These are phyloP conservation scores for Oehlia diaphana DNA, from an alignment of 192 early-diverging fungal species.

Conservation along the genomic window DNA sequence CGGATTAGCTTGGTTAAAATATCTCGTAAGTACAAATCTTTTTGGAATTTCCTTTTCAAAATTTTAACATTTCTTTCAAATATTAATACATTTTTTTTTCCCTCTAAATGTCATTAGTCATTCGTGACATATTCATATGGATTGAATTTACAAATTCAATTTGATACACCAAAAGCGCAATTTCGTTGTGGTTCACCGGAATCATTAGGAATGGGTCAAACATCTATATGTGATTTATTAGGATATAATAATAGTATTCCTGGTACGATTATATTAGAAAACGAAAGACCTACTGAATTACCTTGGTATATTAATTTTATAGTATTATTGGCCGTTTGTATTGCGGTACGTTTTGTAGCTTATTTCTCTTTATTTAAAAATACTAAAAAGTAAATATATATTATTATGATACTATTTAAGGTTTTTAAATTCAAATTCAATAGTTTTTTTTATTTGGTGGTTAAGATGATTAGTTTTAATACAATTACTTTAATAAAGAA, in stretches of 20 bases:
- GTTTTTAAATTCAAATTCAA: too few relatives aligned
- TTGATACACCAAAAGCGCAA: not conserved
- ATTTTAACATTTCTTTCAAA: not conserved
- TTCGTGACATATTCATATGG: too few relatives aligned
- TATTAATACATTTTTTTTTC: not conserved
- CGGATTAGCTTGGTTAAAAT: not conserved
- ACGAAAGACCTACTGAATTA: not conserved
- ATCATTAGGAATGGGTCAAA: not conserved
- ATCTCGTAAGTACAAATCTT: not conserved
- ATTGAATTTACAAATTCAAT: conserved; percentile 10
- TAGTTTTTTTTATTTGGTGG: too few relatives aligned
- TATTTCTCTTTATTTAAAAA: too few relatives aligned
- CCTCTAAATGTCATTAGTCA: not conserved
- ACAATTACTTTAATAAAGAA: too few relatives aligned
- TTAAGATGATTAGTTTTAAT: too few relatives aligned
- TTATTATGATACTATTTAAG: too few relatives aligned
- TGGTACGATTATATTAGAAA: not conserved
- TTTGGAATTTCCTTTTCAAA: too few relatives aligned
- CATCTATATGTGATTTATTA: not conserved
- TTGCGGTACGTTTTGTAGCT: too few relatives aligned
- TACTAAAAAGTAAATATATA: too few relatives aligned
- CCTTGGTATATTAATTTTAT: not conserved
- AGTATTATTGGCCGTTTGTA: too few relatives aligned
- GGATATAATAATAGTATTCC: not conserved
- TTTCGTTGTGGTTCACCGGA: not conserved